Percentiles rank a stretch among this genome's conserved stretches.
Conservation (phyloP, 2,329 filamentous ascomycete species). For the Fusarium stilboides region DNA sequence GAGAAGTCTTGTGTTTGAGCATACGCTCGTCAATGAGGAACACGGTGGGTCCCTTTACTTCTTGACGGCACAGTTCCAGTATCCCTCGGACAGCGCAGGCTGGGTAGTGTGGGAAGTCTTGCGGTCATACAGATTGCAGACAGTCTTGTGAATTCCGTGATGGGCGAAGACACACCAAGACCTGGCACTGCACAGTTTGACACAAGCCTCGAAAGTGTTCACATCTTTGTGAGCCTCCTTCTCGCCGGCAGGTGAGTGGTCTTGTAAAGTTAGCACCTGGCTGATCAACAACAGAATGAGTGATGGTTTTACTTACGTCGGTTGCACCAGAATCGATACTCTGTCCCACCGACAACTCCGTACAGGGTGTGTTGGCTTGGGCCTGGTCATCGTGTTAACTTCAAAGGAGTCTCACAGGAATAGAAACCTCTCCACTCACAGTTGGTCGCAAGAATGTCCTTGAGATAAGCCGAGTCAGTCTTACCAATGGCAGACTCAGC, state of each 20-base stretch:
- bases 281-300: no score
- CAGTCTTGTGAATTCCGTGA: background rate
- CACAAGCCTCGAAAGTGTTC: background rate
- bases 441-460: background rate
- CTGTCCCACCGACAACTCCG: background rate
- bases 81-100: background rate
- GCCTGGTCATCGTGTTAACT: background rate
- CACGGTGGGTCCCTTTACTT: background rate
- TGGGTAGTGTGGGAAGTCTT: background rate
- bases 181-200: slow-evolving; percentile 6
- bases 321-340: slow-evolving; percentile 1
- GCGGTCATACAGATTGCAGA: slow-evolving; percentile 3
- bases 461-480: background rate
- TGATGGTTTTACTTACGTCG: background rate
- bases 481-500: no score
- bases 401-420: background rate
- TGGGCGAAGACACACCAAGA: slow-evolving; percentile 3
- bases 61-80: slow-evolving; percentile 7
- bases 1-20: background rate
- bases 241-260: background rate
- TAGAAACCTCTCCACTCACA: background rate
- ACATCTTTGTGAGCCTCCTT: background rate
- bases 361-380: slow-evolving; percentile 2
- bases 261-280: background rate
- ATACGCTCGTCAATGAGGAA: background rate